phyloP scores from a whole-genome alignment of 768 basidiomycete genomes.

The Inosperma sp. region DNA sequence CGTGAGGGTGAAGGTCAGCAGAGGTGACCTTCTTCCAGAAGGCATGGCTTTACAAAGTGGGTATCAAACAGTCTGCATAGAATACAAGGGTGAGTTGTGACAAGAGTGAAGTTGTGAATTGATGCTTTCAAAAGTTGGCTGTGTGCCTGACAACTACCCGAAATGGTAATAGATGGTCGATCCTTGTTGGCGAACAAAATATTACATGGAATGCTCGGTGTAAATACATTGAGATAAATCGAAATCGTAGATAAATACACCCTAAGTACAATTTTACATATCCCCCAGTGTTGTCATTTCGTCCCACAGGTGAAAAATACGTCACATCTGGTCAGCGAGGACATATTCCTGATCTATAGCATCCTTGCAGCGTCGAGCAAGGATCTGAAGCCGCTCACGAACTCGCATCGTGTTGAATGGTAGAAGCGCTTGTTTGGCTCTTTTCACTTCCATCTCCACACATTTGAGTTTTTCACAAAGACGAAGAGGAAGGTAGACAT shows the following conservation, averaged over 20 bases:
- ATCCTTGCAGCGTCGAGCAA: slow-evolving; percentile 13
- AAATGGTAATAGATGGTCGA: too few relatives aligned
- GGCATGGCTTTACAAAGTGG: neutral
- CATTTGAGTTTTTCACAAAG: slow-evolving; percentile 93
- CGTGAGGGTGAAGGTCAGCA: neutral
- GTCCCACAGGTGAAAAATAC: neutral
- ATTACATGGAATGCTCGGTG: too few relatives aligned
- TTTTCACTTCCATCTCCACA: slow-evolving; percentile 41
- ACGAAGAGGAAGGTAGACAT: slow-evolving; percentile 91
- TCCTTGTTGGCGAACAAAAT: too few relatives aligned
- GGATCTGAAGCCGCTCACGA: slow-evolving; percentile 7
- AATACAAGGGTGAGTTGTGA: too few relatives aligned
- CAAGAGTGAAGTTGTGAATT: neutral
- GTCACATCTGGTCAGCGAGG: slow-evolving; percentile 7
- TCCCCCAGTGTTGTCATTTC: too few relatives aligned
- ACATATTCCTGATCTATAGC: slow-evolving; percentile 14
- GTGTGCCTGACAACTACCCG: too few relatives aligned
- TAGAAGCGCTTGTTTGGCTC: slow-evolving; percentile 16
- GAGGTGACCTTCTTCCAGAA: neutral
- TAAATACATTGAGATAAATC: too few relatives aligned
- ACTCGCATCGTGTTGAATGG: slow-evolving; percentile 19
- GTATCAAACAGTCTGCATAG: neutral
- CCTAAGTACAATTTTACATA: too few relatives aligned
- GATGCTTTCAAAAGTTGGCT: too few relatives aligned
- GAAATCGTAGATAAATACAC: too few relatives aligned